phyloP scores from a whole-genome alignment of 257 asterid genomes.

The Solanum commersonii region DNA sequence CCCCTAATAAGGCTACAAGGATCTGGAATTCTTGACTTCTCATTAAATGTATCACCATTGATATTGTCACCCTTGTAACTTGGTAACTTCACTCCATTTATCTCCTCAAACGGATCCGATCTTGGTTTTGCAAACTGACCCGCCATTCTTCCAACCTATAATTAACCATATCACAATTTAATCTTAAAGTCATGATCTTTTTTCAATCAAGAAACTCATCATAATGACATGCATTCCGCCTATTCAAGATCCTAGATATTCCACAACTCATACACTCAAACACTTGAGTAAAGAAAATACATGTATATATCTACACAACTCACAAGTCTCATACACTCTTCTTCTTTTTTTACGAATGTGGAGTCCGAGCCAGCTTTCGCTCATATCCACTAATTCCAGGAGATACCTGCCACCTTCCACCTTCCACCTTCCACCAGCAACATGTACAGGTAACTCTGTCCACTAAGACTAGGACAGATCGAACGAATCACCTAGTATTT shows the following conservation, averaged over 20 bases:
- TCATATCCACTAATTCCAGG: too few relatives aligned
- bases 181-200: background rate
- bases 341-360: too few relatives aligned
- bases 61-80: conserved; percentile 81
- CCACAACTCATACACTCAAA: background rate
- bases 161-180: background rate
- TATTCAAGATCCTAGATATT: background rate
- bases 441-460: background rate
- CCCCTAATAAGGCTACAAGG: conserved; percentile 77
- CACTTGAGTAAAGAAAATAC: background rate
- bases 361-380: background rate
- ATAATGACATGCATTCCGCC: background rate
- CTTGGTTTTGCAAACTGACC: conserved; percentile 81
- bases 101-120: conserved; percentile 47
- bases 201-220: background rate
- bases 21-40: conserved; percentile 59
- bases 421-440: background rate
- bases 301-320: background rate
- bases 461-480: too few relatives aligned
- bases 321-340: too few relatives aligned
- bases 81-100: conserved; percentile 63
- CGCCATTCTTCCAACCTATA: conserved; percentile 79
- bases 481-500: background rate
- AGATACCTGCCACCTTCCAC: background rate
- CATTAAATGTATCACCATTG: conserved; percentile 54